These are phyloP conservation scores for Fraxinus ornus DNA, from an alignment of 305 asterid genomes.

Conservation along the genomic window DNA sequence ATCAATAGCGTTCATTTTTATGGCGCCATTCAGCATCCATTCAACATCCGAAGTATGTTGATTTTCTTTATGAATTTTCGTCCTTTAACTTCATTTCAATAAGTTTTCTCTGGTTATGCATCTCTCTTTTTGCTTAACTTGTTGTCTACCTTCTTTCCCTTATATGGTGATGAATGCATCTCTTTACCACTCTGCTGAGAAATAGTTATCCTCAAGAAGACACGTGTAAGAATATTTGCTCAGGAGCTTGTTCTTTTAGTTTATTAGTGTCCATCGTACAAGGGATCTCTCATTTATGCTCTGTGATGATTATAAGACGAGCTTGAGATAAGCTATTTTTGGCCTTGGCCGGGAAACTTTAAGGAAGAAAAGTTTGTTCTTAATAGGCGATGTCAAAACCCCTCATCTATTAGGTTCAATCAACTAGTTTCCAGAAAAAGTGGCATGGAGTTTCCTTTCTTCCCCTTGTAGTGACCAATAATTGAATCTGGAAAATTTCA, in stretches of 20 bases:
- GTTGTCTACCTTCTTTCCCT: not conserved
- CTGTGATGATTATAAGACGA: not conserved
- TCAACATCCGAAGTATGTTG: not conserved
- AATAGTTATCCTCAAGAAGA: not conserved
- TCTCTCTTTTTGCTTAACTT: not conserved
- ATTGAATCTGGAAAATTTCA: not conserved
- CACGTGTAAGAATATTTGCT: not conserved
- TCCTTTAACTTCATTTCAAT: not conserved
- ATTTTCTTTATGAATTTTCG: no score
- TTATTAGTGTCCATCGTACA: not conserved
- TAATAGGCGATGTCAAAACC: not conserved
- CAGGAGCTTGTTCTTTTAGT: not conserved
- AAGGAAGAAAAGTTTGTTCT: not conserved
- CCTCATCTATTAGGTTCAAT: not conserved
- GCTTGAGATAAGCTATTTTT: not conserved
- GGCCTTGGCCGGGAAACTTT: not conserved
- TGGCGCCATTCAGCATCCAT: not conserved
- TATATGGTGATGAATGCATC: not conserved
- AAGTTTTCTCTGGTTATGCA: not conserved
- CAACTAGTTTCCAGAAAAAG: not conserved
- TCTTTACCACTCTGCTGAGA: not conserved
- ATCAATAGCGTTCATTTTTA: not conserved
- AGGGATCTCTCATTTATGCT: not conserved
- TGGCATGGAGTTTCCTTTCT: not conserved
- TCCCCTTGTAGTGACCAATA: not conserved